These are phyloP conservation scores for Hansenula sp. DNA, from an alignment of 1,139 yeast species.

Conservation along the genomic window DNA sequence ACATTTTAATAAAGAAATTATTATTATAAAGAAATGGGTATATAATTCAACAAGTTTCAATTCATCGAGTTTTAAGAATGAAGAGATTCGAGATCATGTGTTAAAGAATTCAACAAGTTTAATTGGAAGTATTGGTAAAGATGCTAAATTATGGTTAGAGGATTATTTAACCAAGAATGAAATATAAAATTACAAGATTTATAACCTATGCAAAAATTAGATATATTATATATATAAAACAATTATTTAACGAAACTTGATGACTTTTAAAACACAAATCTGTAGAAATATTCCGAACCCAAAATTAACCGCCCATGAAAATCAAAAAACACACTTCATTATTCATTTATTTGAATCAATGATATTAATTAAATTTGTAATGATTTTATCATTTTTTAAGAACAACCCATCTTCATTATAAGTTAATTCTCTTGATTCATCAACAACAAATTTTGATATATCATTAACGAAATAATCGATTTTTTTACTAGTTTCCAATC, in stretches of 20 bases:
- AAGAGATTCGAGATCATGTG: not conserved
- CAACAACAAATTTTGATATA: not conserved
- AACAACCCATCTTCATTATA: constrained; percentile 2
- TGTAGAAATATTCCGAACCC: not conserved
- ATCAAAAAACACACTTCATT: no score
- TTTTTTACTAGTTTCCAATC: not conserved
- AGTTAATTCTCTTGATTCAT: not conserved
- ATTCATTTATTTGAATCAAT: not conserved
- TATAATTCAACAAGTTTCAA: not conserved
- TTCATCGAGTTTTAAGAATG: not conserved
- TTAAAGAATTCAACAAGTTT: constrained; percentile 18
- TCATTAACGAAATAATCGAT: constrained; percentile 3
- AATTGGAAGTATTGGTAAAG: constrained; percentile 16
- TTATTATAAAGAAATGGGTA: constrained; percentile 17
- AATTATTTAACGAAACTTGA: no score
- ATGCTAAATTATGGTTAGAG: constrained; percentile 19
- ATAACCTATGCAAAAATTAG: no score
- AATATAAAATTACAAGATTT: not conserved
- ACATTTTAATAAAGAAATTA: constrained; percentile 5
- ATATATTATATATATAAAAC: no score
- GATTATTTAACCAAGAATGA: constrained; percentile 3
- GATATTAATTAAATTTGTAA: not conserved
- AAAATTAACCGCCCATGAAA: not conserved
- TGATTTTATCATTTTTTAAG: not conserved
- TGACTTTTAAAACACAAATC: not conserved